Percentiles rank a stretch among this genome's conserved stretches.
phyloP scores from a whole-genome alignment of 106 monocot genomes.

The Platanthera guangdongensis region DNA sequence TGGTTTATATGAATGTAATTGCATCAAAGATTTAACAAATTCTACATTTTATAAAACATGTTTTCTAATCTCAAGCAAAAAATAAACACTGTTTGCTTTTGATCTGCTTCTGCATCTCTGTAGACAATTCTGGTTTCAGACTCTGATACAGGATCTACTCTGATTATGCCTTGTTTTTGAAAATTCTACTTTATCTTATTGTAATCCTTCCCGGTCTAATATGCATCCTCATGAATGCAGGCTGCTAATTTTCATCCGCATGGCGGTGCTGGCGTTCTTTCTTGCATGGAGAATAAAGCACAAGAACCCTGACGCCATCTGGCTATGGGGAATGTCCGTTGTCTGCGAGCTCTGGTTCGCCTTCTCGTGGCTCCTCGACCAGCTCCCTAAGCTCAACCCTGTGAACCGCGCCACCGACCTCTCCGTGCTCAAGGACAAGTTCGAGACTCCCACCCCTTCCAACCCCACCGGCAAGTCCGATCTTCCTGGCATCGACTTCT shows the following conservation, averaged over 20 bases:
- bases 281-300: slow-evolving; percentile 46
- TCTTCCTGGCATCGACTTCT: slow-evolving; percentile 64
- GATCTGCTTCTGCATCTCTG: too few relatives aligned
- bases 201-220: not conserved
- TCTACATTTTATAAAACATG: not conserved
- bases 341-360: slow-evolving; percentile 73
- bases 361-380: slow-evolving; percentile 75
- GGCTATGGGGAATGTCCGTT: slow-evolving; percentile 77
- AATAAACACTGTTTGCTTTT: not conserved
- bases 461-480: slow-evolving; percentile 43
- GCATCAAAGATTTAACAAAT: not conserved
- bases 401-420: slow-evolving; percentile 56
- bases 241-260: slow-evolving; percentile 43
- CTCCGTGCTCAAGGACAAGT: slow-evolving; percentile 35
- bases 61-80: not conserved
- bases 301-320: slow-evolving; percentile 48
- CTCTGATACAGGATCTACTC: not conserved
- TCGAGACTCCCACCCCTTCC: slow-evolving; percentile 22
- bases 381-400: slow-evolving; percentile 60
- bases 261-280: slow-evolving; percentile 33
- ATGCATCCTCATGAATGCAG: slow-evolving; percentile 10
- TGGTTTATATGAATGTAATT: not conserved
- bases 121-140: too few relatives aligned
- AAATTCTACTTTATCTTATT: not conserved
- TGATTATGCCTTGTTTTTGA: not conserved